Conservation (phyloP, 345 rosid species). For the Populus nigra region DNA sequence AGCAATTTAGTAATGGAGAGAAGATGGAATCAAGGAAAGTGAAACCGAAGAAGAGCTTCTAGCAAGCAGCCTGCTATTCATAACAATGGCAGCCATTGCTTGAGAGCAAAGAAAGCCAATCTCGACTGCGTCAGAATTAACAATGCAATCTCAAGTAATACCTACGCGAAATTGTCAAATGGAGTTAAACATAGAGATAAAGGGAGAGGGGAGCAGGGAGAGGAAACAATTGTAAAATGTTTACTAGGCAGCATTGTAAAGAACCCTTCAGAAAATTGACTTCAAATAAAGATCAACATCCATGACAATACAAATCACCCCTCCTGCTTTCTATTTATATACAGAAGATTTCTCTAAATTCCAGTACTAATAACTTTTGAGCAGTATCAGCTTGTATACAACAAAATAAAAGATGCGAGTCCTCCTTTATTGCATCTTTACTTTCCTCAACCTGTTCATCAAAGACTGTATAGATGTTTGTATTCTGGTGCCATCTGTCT, state of each 20-base stretch:
- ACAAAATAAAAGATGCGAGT: background rate
- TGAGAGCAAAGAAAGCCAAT: background rate
- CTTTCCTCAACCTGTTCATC: constrained; percentile 66
- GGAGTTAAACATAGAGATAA: background rate
- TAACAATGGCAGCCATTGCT: background rate
- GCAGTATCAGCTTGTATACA: background rate
- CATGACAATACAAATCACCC: background rate
- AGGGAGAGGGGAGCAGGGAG: background rate
- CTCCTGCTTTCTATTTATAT: background rate
- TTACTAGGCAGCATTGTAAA: background rate
- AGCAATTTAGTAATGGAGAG: background rate
- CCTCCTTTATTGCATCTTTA: constrained; percentile 41
- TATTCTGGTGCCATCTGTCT: constrained; percentile 59
- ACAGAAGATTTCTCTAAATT: constrained; percentile 8
- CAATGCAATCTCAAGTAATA: background rate
- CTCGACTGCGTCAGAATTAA: background rate
- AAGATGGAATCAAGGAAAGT: background rate
- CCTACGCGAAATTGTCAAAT: background rate
- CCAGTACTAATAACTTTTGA: constrained; percentile 1
- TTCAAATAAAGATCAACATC: background rate
- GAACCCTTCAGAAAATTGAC: background rate
- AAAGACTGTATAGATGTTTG: constrained; percentile 74
- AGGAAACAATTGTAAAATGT: background rate
- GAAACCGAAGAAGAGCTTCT: background rate
- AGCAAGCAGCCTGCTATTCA: background rate